Evolutionary conservation across 2,329 filamentous ascomycete species (phyloP).

Genomic region (Phoma herbarum): DNA sequence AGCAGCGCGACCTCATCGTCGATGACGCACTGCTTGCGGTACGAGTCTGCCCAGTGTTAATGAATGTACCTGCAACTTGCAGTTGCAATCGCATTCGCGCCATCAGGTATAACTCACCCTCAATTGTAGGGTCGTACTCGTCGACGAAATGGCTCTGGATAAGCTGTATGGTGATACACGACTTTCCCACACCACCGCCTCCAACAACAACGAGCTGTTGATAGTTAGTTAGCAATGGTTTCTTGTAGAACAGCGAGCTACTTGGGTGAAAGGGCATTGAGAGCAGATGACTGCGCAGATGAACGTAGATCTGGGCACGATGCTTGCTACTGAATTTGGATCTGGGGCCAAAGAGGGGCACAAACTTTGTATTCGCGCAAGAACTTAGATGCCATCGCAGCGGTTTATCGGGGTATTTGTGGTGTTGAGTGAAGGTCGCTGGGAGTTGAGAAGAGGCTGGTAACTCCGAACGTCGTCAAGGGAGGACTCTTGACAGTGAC

Average conservation of each 20-base stretch:
- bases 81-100: slow-evolving; percentile 4
- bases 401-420: slow-evolving; percentile 1
- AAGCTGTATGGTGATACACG: slow-evolving; percentile 93
- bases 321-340: background rate
- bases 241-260: background rate
- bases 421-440: slow-evolving; percentile 21
- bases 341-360: background rate
- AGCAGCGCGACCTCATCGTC: slow-evolving; percentile 97
- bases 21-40: slow-evolving; percentile 99
- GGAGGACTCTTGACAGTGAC: slow-evolving; percentile 29
- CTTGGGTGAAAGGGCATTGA: background rate
- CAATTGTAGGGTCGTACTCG: slow-evolving; percentile 98
- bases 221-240: background rate
- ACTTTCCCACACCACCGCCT: slow-evolving; percentile 98
- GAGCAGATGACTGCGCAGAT: background rate
- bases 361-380: slow-evolving; percentile 60
- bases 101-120: slow-evolving; percentile 69
- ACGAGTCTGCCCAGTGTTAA: slow-evolving; percentile 74
- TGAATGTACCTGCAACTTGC: background rate
- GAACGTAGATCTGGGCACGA: background rate
- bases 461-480: slow-evolving; percentile 9
- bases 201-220: slow-evolving; percentile 80
- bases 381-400: slow-evolving; percentile 53
- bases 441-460: slow-evolving; percentile 23
- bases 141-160: slow-evolving; percentile 93